Percentiles rank a stretch among this genome's conserved stretches.
phyloP scores from a whole-genome alignment of 331 rosid species.

The Malus hybrid region DNA sequence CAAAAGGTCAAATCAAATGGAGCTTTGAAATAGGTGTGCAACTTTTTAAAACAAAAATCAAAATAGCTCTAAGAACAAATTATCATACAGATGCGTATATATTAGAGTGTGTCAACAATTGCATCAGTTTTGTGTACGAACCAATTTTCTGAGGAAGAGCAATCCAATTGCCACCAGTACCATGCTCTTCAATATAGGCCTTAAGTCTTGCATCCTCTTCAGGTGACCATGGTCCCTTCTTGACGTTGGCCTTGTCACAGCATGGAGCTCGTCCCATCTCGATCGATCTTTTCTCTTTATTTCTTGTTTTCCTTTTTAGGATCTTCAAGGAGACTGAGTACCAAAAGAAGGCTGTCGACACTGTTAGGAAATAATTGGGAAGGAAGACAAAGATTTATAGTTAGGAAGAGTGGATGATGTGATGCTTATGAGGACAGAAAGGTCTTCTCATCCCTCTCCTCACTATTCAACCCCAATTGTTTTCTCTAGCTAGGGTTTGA shows the following conservation, averaged over 20 bases:
- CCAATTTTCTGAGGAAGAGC: slow-evolving; percentile 99
- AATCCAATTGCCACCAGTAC: slow-evolving; percentile 98
- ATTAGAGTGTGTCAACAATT: too few species aligned
- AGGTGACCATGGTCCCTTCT: slow-evolving; percentile 99
- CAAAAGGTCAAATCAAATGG: not conserved
- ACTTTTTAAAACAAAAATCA: not conserved
- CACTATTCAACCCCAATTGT: slow-evolving; percentile 24
- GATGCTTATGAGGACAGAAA: slow-evolving; percentile 56
- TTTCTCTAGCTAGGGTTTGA: slow-evolving; percentile 42
- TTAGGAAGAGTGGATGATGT: slow-evolving; percentile 45
- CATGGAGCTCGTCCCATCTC: slow-evolving; percentile 99
- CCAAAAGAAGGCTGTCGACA: slow-evolving; percentile 19
- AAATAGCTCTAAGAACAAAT: not conserved
- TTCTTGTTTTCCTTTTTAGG: not conserved
- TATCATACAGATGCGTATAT: not conserved
- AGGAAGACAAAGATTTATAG: slow-evolving; percentile 65
- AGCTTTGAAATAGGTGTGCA: not conserved
- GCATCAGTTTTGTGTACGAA: not conserved
- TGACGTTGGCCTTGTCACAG: slow-evolving; percentile 92
- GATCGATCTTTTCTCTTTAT: not conserved
- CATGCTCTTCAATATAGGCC: slow-evolving; percentile 67
- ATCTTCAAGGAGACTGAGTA: slow-evolving; percentile 5
- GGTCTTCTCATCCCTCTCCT: slow-evolving; percentile 41
- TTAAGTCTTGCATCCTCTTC: slow-evolving; percentile 91
- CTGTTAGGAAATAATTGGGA: slow-evolving; percentile 43